These are phyloP conservation scores for Helotiales sp. DNA, from an alignment of 2,329 filamentous ascomycete species.

Conservation along the genomic window DNA sequence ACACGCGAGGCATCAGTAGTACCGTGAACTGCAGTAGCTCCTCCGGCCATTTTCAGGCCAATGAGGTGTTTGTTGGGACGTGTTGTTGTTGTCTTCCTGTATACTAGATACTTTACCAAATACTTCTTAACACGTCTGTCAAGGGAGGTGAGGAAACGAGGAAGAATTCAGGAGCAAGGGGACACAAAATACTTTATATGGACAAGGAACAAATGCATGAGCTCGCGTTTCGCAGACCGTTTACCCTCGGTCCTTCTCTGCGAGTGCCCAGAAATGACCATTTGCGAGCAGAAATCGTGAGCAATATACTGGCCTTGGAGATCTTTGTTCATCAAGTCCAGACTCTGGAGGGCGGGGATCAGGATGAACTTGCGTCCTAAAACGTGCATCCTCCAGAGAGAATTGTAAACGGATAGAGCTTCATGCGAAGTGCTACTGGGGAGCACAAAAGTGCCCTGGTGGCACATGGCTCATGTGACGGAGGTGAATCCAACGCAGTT, in stretches of 20 bases:
- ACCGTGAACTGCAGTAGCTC: constrained; percentile 12
- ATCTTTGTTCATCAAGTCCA: neutral
- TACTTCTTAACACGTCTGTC: neutral
- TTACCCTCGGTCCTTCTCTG: constrained; percentile 6
- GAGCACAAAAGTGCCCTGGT: neutral
- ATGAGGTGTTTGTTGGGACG: neutral
- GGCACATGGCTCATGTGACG: neutral
- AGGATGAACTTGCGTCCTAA: neutral
- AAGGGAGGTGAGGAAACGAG: neutral
- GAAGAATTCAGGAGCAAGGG: neutral
- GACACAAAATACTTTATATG: neutral
- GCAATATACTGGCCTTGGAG: neutral
- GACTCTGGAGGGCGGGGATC: constrained; percentile 9
- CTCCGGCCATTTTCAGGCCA: constrained; percentile 18
- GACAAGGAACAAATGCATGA: neutral
- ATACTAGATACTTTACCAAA: neutral
- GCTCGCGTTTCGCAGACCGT: neutral
- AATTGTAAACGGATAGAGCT: constrained; percentile 3
- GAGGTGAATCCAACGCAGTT: constrained; percentile 2
- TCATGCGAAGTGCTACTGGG: neutral
- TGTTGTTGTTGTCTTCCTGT: neutral
- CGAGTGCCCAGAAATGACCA: neutral
- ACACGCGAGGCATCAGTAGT: constrained; percentile 63
- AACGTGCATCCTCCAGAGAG: neutral
- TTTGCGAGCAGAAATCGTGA: constrained; percentile 5